A percentile compares a stretch with the other conserved stretches of the same genome.
phyloP scores from a whole-genome alignment of 2,329 filamentous ascomycete genomes.

The Fusarium sacchari region DNA sequence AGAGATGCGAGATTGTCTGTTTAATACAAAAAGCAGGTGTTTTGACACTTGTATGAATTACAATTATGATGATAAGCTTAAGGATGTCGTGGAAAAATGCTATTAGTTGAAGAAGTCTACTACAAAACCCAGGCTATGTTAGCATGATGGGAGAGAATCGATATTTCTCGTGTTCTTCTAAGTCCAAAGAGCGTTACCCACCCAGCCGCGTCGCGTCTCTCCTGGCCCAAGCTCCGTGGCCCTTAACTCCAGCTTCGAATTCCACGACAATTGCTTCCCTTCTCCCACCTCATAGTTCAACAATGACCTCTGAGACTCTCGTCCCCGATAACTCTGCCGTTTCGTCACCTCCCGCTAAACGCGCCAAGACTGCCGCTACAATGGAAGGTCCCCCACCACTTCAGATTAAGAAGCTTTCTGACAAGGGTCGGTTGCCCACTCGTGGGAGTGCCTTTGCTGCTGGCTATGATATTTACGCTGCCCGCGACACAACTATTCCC shows the following conservation, averaged over 20 bases:
- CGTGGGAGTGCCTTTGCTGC: constrained; percentile 90
- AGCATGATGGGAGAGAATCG: neutral
- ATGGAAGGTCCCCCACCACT: constrained; percentile 67
- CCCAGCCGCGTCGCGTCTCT: constrained; percentile 46
- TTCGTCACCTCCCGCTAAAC: constrained; percentile 81
- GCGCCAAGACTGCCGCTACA: constrained; percentile 71
- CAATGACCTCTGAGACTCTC: constrained; percentile 40
- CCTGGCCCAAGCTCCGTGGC: constrained; percentile 11
- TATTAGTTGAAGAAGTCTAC: neutral
- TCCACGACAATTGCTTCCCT: constrained; percentile 38
- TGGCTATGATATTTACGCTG: constrained; percentile 92
- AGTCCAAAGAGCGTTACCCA: constrained; percentile 30
- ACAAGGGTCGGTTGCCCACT: constrained; percentile 83
- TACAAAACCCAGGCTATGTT: neutral
- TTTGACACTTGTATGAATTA: neutral
- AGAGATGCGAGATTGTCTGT: neutral
- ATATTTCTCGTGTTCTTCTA: neutral
- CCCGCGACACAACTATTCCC: constrained; percentile 79
- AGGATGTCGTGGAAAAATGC: neutral
- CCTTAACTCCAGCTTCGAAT: constrained; percentile 33
- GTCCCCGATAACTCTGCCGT: constrained; percentile 60
- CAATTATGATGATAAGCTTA: neutral
- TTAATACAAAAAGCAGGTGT: neutral
- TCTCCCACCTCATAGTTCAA: constrained; percentile 10
- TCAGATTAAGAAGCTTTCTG: constrained; percentile 87